Evolutionary conservation across 2,329 filamentous ascomycete species (phyloP).

Genomic region (Aureobasidium sp.): DNA sequence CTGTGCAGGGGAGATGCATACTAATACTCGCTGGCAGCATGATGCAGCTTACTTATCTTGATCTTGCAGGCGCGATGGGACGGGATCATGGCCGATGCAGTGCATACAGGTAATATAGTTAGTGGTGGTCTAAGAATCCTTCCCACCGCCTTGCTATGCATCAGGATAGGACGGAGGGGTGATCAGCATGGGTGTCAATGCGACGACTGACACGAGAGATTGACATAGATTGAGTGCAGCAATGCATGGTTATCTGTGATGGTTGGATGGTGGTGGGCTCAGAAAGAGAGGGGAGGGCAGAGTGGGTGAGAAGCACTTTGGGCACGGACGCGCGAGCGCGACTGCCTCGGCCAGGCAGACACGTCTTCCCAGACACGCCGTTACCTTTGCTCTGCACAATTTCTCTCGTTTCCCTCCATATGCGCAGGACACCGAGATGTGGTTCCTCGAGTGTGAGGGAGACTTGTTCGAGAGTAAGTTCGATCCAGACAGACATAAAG

Average conservation of each 20-base stretch:
- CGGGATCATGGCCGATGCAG: neutral
- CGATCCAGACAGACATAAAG: neutral
- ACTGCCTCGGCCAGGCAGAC: slow-evolving; percentile 14
- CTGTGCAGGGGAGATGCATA: no score
- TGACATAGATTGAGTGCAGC: neutral
- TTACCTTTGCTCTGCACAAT: neutral
- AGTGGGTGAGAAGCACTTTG: neutral
- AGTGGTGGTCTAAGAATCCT: neutral
- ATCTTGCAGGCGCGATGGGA: neutral
- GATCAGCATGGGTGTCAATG: neutral
- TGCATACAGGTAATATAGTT: neutral
- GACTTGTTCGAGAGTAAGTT: slow-evolving; percentile 44
- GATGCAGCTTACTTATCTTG: neutral
- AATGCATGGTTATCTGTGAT: neutral
- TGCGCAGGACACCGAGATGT: slow-evolving; percentile 34
- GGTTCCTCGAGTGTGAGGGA: slow-evolving; percentile 49
- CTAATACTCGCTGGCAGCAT: neutral
- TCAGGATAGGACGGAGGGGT: neutral
- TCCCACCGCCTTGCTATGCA: neutral
- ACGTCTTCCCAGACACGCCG: slow-evolving; percentile 3
- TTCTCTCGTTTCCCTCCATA: neutral
- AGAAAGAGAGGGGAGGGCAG: neutral
- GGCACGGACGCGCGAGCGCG: slow-evolving; percentile 5
- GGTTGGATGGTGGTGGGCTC: neutral
- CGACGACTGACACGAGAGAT: neutral